phyloP scores from a whole-genome alignment of 2,329 filamentous ascomycete genomes.

The Graphiopsis chlorocephala region DNA sequence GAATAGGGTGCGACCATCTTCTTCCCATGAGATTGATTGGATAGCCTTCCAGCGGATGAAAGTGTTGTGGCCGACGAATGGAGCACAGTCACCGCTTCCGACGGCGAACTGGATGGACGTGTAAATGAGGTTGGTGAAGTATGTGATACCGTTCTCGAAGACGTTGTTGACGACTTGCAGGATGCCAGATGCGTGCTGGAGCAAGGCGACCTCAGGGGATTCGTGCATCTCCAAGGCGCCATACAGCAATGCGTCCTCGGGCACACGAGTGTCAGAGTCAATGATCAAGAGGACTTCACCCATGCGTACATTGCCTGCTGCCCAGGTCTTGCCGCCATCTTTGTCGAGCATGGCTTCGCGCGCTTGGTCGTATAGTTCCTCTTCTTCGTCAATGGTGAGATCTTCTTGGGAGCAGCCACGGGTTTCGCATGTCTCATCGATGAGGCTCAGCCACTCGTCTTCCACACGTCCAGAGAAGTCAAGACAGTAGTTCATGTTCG shows the following conservation, averaged over 20 bases:
- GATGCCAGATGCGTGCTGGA: slow-evolving; percentile 70
- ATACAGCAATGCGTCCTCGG: slow-evolving; percentile 65
- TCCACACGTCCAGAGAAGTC: slow-evolving; percentile 16
- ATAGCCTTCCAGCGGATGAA: slow-evolving; percentile 68
- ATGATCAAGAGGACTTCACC: slow-evolving; percentile 66
- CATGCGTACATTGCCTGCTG: slow-evolving; percentile 59
- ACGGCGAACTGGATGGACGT: slow-evolving; percentile 69
- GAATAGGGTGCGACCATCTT: slow-evolving; percentile 62
- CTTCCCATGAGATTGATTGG: slow-evolving; percentile 57
- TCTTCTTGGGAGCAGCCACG: slow-evolving; percentile 13
- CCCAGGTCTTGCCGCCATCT: slow-evolving; percentile 52
- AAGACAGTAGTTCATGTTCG: slow-evolving; percentile 17
- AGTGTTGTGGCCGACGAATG: slow-evolving; percentile 76
- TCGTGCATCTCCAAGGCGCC: slow-evolving; percentile 70
- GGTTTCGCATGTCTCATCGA: slow-evolving; percentile 7
- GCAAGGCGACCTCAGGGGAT: slow-evolving; percentile 66
- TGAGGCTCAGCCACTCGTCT: slow-evolving; percentile 10
- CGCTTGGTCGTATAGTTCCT: slow-evolving; percentile 14
- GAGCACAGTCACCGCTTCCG: slow-evolving; percentile 67
- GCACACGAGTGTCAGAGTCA: slow-evolving; percentile 68
- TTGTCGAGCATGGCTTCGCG: slow-evolving; percentile 16
- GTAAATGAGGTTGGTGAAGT: slow-evolving; percentile 77
- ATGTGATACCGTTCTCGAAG: slow-evolving; percentile 75
- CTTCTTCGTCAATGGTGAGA: slow-evolving; percentile 13
- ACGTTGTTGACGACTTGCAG: slow-evolving; percentile 72